Percentiles rank a stretch among this genome's conserved stretches.
Evolutionary conservation across 768 basidiomycete species (phyloP).

Genomic region (Symmetrospora coprosmae): DNA sequence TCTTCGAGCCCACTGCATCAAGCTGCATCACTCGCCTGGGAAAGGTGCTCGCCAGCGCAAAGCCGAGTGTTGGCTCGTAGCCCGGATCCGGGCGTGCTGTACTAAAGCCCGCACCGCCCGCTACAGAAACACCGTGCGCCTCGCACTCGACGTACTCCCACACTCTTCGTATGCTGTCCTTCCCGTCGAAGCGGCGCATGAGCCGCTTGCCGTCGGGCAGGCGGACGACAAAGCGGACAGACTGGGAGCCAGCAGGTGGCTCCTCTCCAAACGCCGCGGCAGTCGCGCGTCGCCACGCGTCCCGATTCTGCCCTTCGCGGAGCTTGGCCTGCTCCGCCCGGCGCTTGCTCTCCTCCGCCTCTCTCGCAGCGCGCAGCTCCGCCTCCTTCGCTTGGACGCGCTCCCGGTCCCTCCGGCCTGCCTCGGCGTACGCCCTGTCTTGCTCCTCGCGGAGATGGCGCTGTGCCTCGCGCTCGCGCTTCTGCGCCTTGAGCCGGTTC

Average conservation of each 20-base stretch:
- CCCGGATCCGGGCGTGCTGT: not conserved
- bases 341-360: slow-evolving; percentile 32
- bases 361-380: slow-evolving; percentile 39
- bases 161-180: slow-evolving; percentile 48
- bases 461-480: slow-evolving; percentile 40
- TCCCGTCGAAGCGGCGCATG: slow-evolving; percentile 46
- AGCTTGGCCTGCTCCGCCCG: slow-evolving; percentile 32
- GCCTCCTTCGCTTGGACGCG: slow-evolving; percentile 48
- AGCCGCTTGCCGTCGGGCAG: slow-evolving; percentile 46
- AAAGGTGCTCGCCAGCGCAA: slow-evolving; percentile 55
- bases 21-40: slow-evolving; percentile 46
- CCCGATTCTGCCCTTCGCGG: slow-evolving; percentile 40
- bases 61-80: slow-evolving; percentile 51
- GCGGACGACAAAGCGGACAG: slow-evolving; percentile 47
- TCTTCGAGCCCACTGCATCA: slow-evolving; percentile 40
- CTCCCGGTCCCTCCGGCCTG: slow-evolving; percentile 54
- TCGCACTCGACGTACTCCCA: slow-evolving; percentile 58
- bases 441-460: slow-evolving; percentile 54
- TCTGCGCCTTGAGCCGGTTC: slow-evolving; percentile 45
- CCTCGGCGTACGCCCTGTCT: slow-evolving; percentile 59
- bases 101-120: slow-evolving; percentile 32
- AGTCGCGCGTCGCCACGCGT: slow-evolving; percentile 47
- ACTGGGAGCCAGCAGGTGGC: slow-evolving; percentile 36
- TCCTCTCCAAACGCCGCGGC: slow-evolving; percentile 40
- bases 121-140: slow-evolving; percentile 38